These are phyloP conservation scores for Phanerochaete carnosa DNA, from an alignment of 768 basidiomycete species.

Conservation along the genomic window DNA sequence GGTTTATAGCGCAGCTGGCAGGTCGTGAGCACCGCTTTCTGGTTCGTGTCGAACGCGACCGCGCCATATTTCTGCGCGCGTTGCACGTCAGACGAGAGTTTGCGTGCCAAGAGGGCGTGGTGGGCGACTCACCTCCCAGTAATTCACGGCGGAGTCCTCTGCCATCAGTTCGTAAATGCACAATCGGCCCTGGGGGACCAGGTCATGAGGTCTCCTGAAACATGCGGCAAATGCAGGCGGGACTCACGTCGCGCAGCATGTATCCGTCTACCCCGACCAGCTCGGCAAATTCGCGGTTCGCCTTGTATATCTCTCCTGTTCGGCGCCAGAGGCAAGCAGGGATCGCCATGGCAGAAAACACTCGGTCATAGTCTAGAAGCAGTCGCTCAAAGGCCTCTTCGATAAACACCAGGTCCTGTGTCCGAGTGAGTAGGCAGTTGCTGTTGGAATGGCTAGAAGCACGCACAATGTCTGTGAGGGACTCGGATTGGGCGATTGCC, in stretches of 20 bases:
- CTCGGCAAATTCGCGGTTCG: constrained; percentile 93
- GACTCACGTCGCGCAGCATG: constrained; percentile 79
- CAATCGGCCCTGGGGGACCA: constrained; percentile 63
- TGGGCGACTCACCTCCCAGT: constrained; percentile 77
- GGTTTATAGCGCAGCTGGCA: constrained; percentile 86
- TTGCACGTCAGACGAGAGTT: not conserved
- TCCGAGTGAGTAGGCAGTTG: constrained; percentile 1
- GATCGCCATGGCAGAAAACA: constrained; percentile 93
- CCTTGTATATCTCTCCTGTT: constrained; percentile 98
- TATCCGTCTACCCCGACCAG: constrained; percentile 84
- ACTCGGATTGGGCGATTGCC: constrained; percentile 68
- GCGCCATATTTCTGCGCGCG: constrained; percentile 84
- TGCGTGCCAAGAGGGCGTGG: not conserved
- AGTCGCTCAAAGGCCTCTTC: constrained; percentile 97
- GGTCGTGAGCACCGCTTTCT: constrained; percentile 91
- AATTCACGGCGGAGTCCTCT: constrained; percentile 94
- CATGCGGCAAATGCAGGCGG: not conserved
- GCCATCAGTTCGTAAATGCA: constrained; percentile 99
- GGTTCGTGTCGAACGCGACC: constrained; percentile 87
- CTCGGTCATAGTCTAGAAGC: constrained; percentile 92
- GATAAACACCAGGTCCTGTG: constrained; percentile 90
- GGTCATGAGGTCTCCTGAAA: not conserved
- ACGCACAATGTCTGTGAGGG: constrained; percentile 72
- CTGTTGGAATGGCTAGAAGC: not conserved
- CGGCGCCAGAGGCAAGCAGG: constrained; percentile 96